These are phyloP conservation scores for Aspergillus pseudotamarii DNA, from an alignment of 2,329 filamentous ascomycete species.

Conservation along the genomic window DNA sequence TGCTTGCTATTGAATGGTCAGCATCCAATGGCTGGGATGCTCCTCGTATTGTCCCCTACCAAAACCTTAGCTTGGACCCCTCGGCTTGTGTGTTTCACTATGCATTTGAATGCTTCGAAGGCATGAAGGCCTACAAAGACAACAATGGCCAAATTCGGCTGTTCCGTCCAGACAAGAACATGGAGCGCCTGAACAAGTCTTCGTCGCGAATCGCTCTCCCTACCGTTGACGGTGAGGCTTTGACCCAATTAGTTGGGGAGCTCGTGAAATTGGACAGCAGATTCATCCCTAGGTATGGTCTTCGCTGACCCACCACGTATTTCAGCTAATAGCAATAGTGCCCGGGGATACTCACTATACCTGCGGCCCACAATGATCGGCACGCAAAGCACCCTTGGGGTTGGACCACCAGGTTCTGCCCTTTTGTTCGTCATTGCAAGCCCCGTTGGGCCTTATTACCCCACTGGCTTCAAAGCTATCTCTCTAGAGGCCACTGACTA, in stretches of 20 bases:
- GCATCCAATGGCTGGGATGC: constrained; percentile 78
- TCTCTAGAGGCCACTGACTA: constrained; percentile 95
- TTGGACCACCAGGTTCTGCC: constrained; percentile 87
- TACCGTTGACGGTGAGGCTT: constrained; percentile 72
- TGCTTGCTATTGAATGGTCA: constrained; percentile 95
- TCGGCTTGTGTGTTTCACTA: constrained; percentile 98
- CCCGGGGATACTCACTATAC: constrained; percentile 89
- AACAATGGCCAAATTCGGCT: constrained; percentile 74
- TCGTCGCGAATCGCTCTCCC: constrained; percentile 89
- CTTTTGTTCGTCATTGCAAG: constrained; percentile 94
- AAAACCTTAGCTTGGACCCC: constrained; percentile 94
- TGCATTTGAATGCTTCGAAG: constrained; percentile 96
- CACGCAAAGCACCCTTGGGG: constrained; percentile 90
- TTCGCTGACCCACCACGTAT: neutral
- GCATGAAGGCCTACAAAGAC: constrained; percentile 99
- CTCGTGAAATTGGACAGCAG: constrained; percentile 80
- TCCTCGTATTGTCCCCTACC: constrained; percentile 86
- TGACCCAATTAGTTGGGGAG: constrained; percentile 80
- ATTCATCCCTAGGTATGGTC: constrained; percentile 77
- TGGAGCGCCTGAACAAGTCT: constrained; percentile 91
- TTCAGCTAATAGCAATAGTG: constrained; percentile 33
- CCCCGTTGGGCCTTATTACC: constrained; percentile 96
- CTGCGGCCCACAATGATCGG: constrained; percentile 96
- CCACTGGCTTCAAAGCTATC: constrained; percentile 96
- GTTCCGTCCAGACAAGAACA: constrained; percentile 95